Percentiles rank a stretch among this genome's conserved stretches.
phyloP scores from a whole-genome alignment of 1,139 yeast species.

The Hyphopichia wangnamkhiaoensis region DNA sequence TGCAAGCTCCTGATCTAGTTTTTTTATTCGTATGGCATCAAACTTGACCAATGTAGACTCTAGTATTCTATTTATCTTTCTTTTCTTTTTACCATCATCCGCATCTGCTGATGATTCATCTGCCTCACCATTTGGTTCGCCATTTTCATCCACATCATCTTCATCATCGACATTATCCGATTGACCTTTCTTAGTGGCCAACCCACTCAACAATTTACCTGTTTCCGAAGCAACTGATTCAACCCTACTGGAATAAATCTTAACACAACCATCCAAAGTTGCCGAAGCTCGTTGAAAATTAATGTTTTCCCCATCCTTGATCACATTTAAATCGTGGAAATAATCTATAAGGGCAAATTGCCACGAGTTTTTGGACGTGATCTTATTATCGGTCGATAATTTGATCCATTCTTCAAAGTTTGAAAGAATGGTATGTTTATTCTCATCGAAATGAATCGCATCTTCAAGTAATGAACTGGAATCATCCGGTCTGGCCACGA shows the following conservation, averaged over 20 bases:
- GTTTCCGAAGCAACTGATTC: constrained; percentile 93
- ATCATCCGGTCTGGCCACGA: constrained; percentile 22
- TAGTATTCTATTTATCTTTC: constrained; percentile 42
- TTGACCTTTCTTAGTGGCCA: constrained; percentile 34
- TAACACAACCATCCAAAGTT: constrained; percentile 42
- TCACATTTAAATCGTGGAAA: constrained; percentile 55
- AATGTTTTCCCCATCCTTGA: constrained; percentile 44
- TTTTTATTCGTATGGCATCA: constrained; percentile 62
- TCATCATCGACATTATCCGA: constrained; percentile 17
- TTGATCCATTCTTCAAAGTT: constrained; percentile 92
- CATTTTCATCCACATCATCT: constrained; percentile 14
- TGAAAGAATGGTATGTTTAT: constrained; percentile 45
- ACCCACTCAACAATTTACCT: constrained; percentile 79
- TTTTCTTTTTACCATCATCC: constrained; percentile 25
- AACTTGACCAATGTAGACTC: constrained; percentile 54
- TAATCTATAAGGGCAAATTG: constrained; percentile 86
- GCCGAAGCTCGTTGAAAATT: constrained; percentile 46
- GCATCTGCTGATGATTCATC: constrained; percentile 14
- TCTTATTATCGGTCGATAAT: constrained; percentile 84
- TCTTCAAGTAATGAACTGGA: constrained; percentile 35
- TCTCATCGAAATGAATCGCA: constrained; percentile 47
- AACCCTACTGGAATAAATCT: constrained; percentile 57
- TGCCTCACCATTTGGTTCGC: constrained; percentile 7
- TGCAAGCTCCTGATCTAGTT: constrained; percentile 72
- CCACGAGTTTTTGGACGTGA: constrained; percentile 64